Evolutionary conservation across 495 filamentous ascomycete genomes (phyloP), one percentile per base, ranked within the genome.

Genomic region (Aspergillus egyptiacus): DNA sequence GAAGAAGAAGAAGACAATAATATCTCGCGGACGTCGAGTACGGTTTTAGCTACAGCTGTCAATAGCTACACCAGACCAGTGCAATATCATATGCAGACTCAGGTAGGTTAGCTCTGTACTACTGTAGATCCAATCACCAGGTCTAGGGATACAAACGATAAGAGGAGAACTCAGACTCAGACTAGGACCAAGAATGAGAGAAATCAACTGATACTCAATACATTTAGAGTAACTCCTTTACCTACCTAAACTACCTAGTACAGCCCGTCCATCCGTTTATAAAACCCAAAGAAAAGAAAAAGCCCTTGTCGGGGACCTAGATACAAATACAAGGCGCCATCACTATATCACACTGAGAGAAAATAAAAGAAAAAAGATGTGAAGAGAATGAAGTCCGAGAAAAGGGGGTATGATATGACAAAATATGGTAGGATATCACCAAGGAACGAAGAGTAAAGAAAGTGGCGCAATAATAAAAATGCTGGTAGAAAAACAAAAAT

Each of bases 401-500:
- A 19, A 23, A 42, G 22, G 24, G 39, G 20, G 25, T 25, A 46
- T 30, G 39, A n/a, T 44, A 25, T 15, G 23, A 42, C 23, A 47
- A 23, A 18, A 50, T 6, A 28, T 41, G 20, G 31, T 40, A 44
- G 37, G 45, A 32, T 51, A 41, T 45, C 31, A 24, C 41, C 14
- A 41, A 33, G 6, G 15, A 45, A 36, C 33, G 46, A 47, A 30
- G 17, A n/a, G 45, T 47, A 25, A 13, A 8, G 13, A 43, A 42
- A 27, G 20, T 43, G 43, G 43, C 32, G 4, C 18, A 41, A 34
- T 10, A 46, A 43, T 24, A 5, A 24, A 46, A 30, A 28, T 27
- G 14, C n/a, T n/a, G n/a, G n/a, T n/a, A n/a, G n/a, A 18, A 36
- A 47, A 48, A 30, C 58, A 30, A 37, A 38, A 19, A 35, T 51